Base-by-base conservation (phyloP, 148 eudicot species). In the Heliamphora exappendiculata region DNA sequence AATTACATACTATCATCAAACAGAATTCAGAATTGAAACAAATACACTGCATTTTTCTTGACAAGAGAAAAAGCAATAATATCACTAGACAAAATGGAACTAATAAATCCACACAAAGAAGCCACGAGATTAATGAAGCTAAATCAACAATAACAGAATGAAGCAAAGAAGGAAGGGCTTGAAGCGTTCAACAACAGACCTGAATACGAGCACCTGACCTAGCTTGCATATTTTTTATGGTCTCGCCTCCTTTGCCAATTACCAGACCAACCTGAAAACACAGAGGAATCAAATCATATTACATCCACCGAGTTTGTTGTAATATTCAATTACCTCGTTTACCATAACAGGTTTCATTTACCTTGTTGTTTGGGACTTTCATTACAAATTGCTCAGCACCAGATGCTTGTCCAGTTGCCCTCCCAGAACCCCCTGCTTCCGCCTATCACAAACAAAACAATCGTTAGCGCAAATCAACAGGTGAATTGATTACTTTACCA, bases 211-310 rank as follows among this genome's bases (percentile, higher is more conserved):
- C 97, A 73, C 93, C 93, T 78, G 97, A 78, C 14, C 81, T 85
- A 67, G 87, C 84, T 79, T 95, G 98, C 80, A 95, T 92, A 82
- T 57, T 89, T 78, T 92, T 95, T 70, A 95, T 92, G 72, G 98
- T 91, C 82, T 95, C 98, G 26, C 98, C 98, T 75, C 91, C 93
- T 85, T 95, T 95, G 2, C 98, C 98, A 82, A 95, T 95, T 8
- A 95, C 89, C 83, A 89, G 89, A 9, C 98, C 97, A 84, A 94
- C 97, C 98, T 94, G 86, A 75, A 31, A 86, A 81, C 29, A 54
- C 13, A 47, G 0, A 28, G 22, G 19, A 14, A 77, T 29, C 67
- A 74, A 41, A 54, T 78, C 45, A 78, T 26, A 45, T 29, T 58
- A 26, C 39, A 6, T 50, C 22, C 72, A 62, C 54, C 10, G 41